Evolutionary conservation across 148 eudicot genomes (phyloP), one percentile per base, ranked within the genome.

Genomic region (Camellia granthamiana): DNA sequence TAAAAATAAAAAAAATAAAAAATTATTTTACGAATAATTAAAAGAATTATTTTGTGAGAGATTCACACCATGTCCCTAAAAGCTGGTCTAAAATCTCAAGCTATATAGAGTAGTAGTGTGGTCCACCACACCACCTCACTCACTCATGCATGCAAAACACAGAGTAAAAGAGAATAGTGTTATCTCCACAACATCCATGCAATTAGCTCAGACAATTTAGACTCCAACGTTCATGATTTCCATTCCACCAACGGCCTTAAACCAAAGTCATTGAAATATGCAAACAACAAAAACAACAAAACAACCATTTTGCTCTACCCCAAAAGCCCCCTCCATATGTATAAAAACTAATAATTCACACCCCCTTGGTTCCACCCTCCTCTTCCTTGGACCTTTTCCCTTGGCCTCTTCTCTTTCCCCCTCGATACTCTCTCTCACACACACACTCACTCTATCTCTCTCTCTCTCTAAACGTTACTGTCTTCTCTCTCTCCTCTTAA

Each of bases 311-410:
- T 21, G 23, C 67, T 67, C 62, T 12, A 67, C 82, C 78, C 78
- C 1, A 83, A 54, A 77, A 54, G 6, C 69, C 79, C 38, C 38
- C 38, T 30, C 38, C 75, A 46, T 58, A 56, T n/a, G 38, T 30
- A 30, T 30, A 1, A 30, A 30, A 30, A 69, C 64, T 38, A 68
- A 54, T 51, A 47, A 74, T 56, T 52, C 69, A 58, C 3, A 58
- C 66, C 65, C 66, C 65, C 56, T 79, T 15, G 85, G 73, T 79
- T 84, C 21, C 79, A 80, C 74, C 47, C 60, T 63, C 61, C 72
- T 80, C 59, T 42, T 14, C 77, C 75, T 84, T 80, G 86, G 81
- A 76, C 49, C 71, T 71, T 83, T 79, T 79, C 82, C 55, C 52
- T 83, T 83, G 85, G 85, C 85, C 11, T 70, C 85, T 75, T 75